Conservation (phyloP, 1,139 yeast species). For the Taphrina sp. region DNA sequence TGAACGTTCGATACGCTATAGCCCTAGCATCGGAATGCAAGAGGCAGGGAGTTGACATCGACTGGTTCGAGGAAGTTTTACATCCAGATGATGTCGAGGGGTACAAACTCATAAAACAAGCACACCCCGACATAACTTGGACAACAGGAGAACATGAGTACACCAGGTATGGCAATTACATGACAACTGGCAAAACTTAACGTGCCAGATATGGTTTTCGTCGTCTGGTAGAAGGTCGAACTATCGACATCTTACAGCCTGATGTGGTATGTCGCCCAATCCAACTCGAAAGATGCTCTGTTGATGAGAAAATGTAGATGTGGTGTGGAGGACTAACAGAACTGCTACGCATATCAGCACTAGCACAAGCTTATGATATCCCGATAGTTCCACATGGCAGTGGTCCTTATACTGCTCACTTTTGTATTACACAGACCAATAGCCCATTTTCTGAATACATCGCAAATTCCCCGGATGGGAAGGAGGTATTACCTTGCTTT, state of each 20-base stretch:
- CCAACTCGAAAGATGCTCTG: too few relatives aligned
- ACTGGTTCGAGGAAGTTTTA: conserved; percentile 55
- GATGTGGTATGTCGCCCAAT: too few relatives aligned
- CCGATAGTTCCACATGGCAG: conserved; percentile 56
- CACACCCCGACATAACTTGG: conserved; percentile 51
- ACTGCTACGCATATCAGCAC: conserved; percentile 50
- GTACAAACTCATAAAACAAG: conserved; percentile 49
- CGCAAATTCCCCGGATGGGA: conserved; percentile 53
- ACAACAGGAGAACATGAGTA: conserved; percentile 57
- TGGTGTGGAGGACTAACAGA: conserved; percentile 57
- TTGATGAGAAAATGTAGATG: too few relatives aligned
- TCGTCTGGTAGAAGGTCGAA: conserved; percentile 52
- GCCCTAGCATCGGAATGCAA: conserved; percentile 47
- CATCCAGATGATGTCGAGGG: conserved; percentile 55
- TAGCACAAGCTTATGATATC: conserved; percentile 54
- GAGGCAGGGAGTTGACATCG: conserved; percentile 50
- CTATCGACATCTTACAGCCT: conserved; percentile 52
- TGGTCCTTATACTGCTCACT: conserved; percentile 55
- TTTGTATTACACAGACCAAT: conserved; percentile 52
- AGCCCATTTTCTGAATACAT: conserved; percentile 55
- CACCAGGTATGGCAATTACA: conserved; percentile 51
- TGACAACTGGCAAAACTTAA: conserved; percentile 56
- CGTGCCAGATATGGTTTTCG: conserved; percentile 54
- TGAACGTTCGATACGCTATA: conserved; percentile 52
- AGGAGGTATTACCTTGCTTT: conserved; percentile 51